Conservation (phyloP, 2,329 filamentous ascomycete species). For the Pseudocercospora macadamiae region DNA sequence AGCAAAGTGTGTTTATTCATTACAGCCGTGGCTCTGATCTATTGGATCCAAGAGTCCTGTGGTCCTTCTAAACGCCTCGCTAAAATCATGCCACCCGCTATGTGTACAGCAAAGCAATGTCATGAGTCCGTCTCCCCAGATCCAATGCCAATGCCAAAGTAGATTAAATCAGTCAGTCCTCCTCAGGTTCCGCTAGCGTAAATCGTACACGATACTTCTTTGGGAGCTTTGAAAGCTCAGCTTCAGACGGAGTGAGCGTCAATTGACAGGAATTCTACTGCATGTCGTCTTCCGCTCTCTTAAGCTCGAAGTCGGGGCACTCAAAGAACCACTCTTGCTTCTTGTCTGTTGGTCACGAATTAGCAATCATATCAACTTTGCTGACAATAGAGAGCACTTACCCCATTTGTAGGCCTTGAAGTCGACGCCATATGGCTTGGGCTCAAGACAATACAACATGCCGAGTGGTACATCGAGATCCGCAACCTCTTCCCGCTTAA, state of each 20-base stretch:
- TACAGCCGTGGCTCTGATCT: constrained; percentile 7
- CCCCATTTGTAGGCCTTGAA: constrained; percentile 90
- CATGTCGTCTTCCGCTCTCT: constrained; percentile 54
- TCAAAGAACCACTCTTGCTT: constrained; percentile 79
- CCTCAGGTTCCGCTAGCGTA: not conserved
- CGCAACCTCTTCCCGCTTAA: constrained; percentile 87
- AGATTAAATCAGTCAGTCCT: not conserved
- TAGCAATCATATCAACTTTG: not conserved
- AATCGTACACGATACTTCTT: constrained; percentile 12
- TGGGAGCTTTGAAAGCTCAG: constrained; percentile 13
- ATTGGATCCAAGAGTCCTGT: constrained; percentile 12
- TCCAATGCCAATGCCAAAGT: not conserved
- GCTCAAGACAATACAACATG: constrained; percentile 92
- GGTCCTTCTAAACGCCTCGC: constrained; percentile 20
- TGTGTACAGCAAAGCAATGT: constrained; percentile 13
- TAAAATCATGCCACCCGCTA: constrained; percentile 9
- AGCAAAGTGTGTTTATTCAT: not conserved
- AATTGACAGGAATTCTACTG: constrained; percentile 22
- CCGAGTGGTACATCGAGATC: constrained; percentile 92
- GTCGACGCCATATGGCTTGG: constrained; percentile 95
- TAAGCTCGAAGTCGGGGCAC: constrained; percentile 79
- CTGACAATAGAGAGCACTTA: not conserved
- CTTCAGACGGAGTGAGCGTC: constrained; percentile 15
- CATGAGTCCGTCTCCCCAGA: not conserved
- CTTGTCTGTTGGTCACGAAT: constrained; percentile 60